These are phyloP conservation scores for Cryptococcus sp. DNA, from an alignment of 1,284 basidiomycete genomes.

Conservation along the genomic window DNA sequence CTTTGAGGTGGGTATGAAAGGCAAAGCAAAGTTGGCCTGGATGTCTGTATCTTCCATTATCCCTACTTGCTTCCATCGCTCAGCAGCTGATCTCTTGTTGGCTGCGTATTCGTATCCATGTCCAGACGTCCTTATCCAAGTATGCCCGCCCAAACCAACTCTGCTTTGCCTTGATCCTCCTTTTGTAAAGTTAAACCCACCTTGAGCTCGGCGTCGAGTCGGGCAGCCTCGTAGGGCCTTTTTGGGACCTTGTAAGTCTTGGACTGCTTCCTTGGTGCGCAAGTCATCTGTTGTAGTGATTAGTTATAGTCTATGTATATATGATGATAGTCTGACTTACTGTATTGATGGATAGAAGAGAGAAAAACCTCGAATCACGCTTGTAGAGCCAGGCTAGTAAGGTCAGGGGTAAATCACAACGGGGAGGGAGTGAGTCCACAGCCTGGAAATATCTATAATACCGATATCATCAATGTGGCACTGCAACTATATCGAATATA, in stretches of 20 bases:
- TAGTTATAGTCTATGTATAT: neutral
- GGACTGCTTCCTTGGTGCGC: constrained; percentile 46
- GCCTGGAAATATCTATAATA: constrained; percentile 8
- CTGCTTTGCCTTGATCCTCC: neutral
- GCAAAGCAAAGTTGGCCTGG: neutral
- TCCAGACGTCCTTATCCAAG: neutral
- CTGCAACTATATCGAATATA: constrained; percentile 2
- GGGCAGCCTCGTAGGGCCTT: constrained; percentile 94
- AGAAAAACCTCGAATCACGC: constrained; percentile 3
- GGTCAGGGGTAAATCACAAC: no score
- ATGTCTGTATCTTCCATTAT: neutral
- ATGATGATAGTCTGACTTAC: constrained; percentile 5
- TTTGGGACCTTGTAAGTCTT: constrained; percentile 95
- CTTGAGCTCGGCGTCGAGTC: constrained; percentile 99
- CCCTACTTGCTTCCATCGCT: neutral
- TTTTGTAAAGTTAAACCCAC: constrained; percentile 49
- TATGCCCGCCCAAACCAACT: neutral
- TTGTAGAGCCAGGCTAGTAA: no score
- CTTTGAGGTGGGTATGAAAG: neutral
- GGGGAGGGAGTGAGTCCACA: constrained; percentile 6
- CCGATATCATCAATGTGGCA: constrained; percentile 4
- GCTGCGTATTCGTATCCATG: no score
- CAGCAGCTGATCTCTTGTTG: no score
- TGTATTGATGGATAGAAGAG: constrained; percentile 18
- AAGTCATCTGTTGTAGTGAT: constrained; percentile 12